A percentile compares a stretch with the other conserved stretches of the same genome.
phyloP scores from a whole-genome alignment of 768 basidiomycete species.

The Lactarius indigo region DNA sequence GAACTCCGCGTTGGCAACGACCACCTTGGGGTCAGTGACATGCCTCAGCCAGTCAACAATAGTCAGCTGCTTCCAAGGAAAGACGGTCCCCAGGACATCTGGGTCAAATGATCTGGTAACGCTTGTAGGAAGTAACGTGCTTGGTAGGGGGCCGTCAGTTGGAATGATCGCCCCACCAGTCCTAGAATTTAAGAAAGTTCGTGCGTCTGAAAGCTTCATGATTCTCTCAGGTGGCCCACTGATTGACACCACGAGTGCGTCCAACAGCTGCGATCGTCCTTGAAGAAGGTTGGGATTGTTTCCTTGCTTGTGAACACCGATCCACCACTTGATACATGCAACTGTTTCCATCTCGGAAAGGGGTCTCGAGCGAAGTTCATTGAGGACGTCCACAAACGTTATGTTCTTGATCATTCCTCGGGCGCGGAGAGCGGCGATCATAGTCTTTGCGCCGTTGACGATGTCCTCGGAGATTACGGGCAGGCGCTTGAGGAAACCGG shows the following conservation, averaged over 20 bases:
- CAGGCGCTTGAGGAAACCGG: conserved; percentile 71
- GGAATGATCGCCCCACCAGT: conserved; percentile 57
- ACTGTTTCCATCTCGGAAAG: conserved; percentile 69
- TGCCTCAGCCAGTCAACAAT: conserved; percentile 73
- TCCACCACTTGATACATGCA: conserved; percentile 90
- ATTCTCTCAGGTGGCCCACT: conserved; percentile 48
- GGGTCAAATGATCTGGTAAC: conserved; percentile 59
- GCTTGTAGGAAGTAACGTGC: conserved; percentile 61
- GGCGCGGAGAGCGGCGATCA: conserved; percentile 58
- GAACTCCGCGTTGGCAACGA: conserved; percentile 43
- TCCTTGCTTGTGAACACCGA: conserved; percentile 40
- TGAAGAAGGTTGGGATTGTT: conserved; percentile 38
- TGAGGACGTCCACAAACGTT: conserved; percentile 77
- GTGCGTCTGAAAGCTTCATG: conserved; percentile 64
- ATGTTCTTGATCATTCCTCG: conserved; percentile 69
- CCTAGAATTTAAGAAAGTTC: conserved; percentile 66
- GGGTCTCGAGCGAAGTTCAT: conserved; percentile 68
- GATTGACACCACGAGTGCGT: conserved; percentile 61
- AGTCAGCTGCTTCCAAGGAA: conserved; percentile 78
- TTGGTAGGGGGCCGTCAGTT: conserved; percentile 70
- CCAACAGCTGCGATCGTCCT: conserved; percentile 59
- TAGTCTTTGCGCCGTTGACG: conserved; percentile 49
- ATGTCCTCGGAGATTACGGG: conserved; percentile 69
- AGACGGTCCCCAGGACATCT: conserved; percentile 46
- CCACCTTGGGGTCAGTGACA: conserved; percentile 48